These are phyloP conservation scores for Casuarina glauca DNA, from an alignment of 306 rosid genomes.

Conservation along the genomic window DNA sequence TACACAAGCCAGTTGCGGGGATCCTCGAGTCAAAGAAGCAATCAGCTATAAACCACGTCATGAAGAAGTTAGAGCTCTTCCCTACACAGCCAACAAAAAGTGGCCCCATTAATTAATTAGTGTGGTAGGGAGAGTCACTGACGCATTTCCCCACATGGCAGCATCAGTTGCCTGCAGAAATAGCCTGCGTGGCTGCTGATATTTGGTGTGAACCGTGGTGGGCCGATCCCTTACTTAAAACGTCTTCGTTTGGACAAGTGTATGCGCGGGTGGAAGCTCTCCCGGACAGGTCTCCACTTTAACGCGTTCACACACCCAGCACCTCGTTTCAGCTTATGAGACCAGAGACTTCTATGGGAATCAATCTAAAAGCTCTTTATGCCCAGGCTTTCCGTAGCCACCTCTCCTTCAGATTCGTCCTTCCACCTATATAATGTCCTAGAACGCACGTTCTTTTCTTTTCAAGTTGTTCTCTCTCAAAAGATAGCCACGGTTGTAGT, in stretches of 20 bases:
- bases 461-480: conserved; percentile 15
- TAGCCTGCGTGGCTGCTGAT: conserved; percentile 20
- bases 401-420: conserved; percentile 36
- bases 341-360: conserved; percentile 34
- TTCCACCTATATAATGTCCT: conserved; percentile 28
- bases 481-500: not conserved
- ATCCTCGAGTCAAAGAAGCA: not conserved
- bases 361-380: conserved; percentile 36
- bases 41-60: not conserved
- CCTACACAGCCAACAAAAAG: not conserved
- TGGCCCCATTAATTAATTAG: not conserved
- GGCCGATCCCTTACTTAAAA: not conserved
- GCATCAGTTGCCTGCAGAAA: conserved; percentile 20
- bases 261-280: conserved; percentile 12
- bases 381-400: conserved; percentile 35
- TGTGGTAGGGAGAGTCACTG: not conserved
- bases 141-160: conserved; percentile 25
- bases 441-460: conserved; percentile 42
- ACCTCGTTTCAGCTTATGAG: conserved; percentile 1
- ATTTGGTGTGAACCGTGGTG: conserved; percentile 12
- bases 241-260: conserved; percentile 20
- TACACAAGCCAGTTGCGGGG: not conserved
- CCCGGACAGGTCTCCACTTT: conserved; percentile 4
- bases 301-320: not conserved
- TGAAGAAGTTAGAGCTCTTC: not conserved